phyloP scores from a whole-genome alignment of 1,284 basidiomycete genomes.

The Marasmius sp. region DNA sequence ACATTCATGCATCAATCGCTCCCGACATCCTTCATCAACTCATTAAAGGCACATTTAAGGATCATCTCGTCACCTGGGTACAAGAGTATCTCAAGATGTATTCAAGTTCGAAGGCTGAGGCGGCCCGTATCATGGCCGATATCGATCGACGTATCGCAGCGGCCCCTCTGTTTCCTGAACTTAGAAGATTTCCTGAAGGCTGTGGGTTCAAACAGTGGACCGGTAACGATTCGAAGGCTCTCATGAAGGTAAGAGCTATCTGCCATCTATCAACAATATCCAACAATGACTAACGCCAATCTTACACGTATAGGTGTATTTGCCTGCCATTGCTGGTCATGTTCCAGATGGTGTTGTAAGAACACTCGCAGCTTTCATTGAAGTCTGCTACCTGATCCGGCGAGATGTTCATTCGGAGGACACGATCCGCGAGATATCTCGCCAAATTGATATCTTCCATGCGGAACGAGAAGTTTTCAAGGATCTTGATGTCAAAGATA shows the following conservation, averaged over 20 bases:
- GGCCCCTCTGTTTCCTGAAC: background rate
- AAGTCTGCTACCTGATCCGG: background rate
- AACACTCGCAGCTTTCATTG: background rate
- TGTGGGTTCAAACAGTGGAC: background rate
- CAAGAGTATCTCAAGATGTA: conserved; percentile 11
- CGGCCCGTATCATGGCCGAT: conserved; percentile 9
- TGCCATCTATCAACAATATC: no score
- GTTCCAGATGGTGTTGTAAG: background rate
- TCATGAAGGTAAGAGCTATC: conserved; percentile 18
- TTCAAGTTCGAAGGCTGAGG: background rate
- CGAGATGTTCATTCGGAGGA: background rate
- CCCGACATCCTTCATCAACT: conserved; percentile 24
- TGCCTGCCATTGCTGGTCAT: background rate
- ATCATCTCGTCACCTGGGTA: conserved; percentile 24
- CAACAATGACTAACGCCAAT: no score
- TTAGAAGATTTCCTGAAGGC: background rate
- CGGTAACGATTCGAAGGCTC: conserved; percentile 7
- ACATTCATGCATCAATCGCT: conserved; percentile 19
- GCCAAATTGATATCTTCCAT: no score
- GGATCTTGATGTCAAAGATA: background rate
- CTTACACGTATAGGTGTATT: no score
- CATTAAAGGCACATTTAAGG: conserved; percentile 10
- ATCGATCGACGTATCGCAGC: conserved; percentile 14
- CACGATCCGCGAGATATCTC: no score
- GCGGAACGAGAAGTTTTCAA: background rate